phyloP scores from a whole-genome alignment of 2,329 filamentous ascomycete species.

The Stachybotrys echinatus region DNA sequence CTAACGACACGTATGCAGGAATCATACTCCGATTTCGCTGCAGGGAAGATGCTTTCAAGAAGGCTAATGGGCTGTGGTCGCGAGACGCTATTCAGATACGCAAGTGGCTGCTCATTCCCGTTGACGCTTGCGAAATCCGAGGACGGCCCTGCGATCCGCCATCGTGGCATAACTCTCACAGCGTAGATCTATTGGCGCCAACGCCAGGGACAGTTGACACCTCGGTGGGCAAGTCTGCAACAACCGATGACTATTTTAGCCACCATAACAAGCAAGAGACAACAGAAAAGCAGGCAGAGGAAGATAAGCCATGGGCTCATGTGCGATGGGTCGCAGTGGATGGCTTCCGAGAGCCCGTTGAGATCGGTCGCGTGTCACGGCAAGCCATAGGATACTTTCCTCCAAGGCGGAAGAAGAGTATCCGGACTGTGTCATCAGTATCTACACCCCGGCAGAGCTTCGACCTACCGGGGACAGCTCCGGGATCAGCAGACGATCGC shows the following conservation, averaged over 20 bases:
- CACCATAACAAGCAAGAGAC: conserved; percentile 25
- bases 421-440: conserved; percentile 57
- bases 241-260: conserved; percentile 37
- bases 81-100: conserved; percentile 85
- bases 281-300: conserved; percentile 18
- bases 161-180: conserved; percentile 28
- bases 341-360: conserved; percentile 61
- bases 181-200: conserved; percentile 46
- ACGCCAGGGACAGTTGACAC: conserved; percentile 33
- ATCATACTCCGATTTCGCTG: conserved; percentile 89
- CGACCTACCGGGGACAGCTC: conserved; percentile 46
- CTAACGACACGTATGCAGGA: conserved; percentile 82
- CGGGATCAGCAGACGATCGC: conserved; percentile 26
- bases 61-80: conserved; percentile 90
- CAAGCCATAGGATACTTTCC: conserved; percentile 87
- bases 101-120: conserved; percentile 75
- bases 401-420: conserved; percentile 80
- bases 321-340: conserved; percentile 86
- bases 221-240: conserved; percentile 13
- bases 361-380: conserved; percentile 80
- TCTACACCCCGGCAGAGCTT: conserved; percentile 64
- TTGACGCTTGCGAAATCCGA: conserved; percentile 83
- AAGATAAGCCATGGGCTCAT: conserved; percentile 71
- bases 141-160: conserved; percentile 62
- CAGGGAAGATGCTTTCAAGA: conserved; percentile 73